Percentiles rank a stretch among this genome's conserved stretches.
Conservation (phyloP, 371 early-diverging fungal genomes). For the Funneliformis caledonium region DNA sequence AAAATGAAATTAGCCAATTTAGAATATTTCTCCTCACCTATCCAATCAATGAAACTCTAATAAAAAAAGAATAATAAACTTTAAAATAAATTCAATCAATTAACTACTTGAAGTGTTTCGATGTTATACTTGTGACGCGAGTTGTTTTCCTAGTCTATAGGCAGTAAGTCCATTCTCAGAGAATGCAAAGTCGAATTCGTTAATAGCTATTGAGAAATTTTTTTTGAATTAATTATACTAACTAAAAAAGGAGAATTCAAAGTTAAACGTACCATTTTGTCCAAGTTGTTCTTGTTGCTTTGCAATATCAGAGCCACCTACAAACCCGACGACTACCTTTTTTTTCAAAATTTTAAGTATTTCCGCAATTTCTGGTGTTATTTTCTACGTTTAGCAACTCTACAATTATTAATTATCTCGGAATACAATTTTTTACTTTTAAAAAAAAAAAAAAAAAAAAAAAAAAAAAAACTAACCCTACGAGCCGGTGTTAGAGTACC, state of each 20-base stretch:
- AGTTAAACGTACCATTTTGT: conserved; percentile 60
- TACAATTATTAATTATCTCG: background rate
- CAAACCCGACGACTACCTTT: conserved; percentile 96
- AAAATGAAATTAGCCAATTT: conserved; percentile 94
- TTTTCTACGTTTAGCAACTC: conserved; percentile 2
- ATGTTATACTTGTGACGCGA: conserved; percentile 72
- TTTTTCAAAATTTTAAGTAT: conserved; percentile 85
- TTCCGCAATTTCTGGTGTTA: conserved; percentile 81
- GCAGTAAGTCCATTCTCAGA: conserved; percentile 99
- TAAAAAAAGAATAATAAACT: background rate
- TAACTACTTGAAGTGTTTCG: background rate
- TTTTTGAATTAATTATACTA: conserved; percentile 4
- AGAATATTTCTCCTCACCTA: conserved; percentile 98
- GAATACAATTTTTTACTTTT: background rate
- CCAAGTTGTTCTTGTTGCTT: conserved; percentile 99
- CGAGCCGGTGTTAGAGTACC: conserved; percentile 99
- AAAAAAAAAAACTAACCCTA: conserved; percentile 57
- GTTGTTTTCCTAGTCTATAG: conserved; percentile 78
- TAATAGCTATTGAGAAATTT: conserved; percentile 54
- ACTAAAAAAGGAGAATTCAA: conserved; percentile 3
- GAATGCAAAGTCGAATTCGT: conserved; percentile 97
- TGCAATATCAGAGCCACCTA: conserved; percentile 97
- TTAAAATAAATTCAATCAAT: background rate
- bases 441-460: too few species aligned
- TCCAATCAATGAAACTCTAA: conserved; percentile 90